Percentiles rank a stretch among this genome's conserved stretches.
Conservation (phyloP, 1,284 basidiomycete genomes). For the Ustilago curta region DNA sequence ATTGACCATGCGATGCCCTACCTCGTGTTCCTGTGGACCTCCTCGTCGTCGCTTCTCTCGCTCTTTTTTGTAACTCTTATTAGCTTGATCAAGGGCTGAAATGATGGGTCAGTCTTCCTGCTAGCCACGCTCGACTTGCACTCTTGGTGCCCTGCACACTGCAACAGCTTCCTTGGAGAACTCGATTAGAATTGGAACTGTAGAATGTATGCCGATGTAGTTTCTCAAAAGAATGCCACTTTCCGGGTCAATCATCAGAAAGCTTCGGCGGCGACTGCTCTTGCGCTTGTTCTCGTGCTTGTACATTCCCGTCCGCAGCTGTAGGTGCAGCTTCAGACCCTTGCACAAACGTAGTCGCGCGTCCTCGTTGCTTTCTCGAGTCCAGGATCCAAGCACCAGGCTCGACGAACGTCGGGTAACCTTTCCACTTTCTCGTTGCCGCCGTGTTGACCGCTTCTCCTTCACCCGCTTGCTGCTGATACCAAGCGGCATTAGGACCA, state of each 20-base stretch:
- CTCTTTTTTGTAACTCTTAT: slow-evolving; percentile 18
- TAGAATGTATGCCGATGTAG: slow-evolving; percentile 1
- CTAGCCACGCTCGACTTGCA: background rate
- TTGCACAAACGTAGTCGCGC: slow-evolving; percentile 34
- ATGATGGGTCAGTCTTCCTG: background rate
- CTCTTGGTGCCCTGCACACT: background rate
- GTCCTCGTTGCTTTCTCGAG: slow-evolving; percentile 40
- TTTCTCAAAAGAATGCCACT: no score
- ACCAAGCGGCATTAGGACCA: slow-evolving; percentile 57
- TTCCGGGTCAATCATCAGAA: background rate
- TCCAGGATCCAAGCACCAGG: slow-evolving; percentile 53
- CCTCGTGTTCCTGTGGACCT: slow-evolving; percentile 35
- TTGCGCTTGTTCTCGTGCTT: background rate
- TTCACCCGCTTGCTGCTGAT: slow-evolving; percentile 13
- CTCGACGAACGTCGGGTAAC: slow-evolving; percentile 50
- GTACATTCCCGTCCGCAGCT: background rate
- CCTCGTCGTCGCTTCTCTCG: slow-evolving; percentile 8
- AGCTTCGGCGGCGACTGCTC: slow-evolving; percentile 19
- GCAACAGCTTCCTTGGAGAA: background rate
- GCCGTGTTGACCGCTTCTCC: background rate
- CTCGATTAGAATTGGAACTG: background rate
- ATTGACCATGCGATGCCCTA: slow-evolving; percentile 24
- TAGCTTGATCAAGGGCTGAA: slow-evolving; percentile 1
- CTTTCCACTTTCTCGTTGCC: slow-evolving; percentile 35
- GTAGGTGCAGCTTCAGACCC: slow-evolving; percentile 5